These are phyloP conservation scores for Effrenium voratum DNA, from an alignment of 73 alveolate species.

Conservation along the genomic window DNA sequence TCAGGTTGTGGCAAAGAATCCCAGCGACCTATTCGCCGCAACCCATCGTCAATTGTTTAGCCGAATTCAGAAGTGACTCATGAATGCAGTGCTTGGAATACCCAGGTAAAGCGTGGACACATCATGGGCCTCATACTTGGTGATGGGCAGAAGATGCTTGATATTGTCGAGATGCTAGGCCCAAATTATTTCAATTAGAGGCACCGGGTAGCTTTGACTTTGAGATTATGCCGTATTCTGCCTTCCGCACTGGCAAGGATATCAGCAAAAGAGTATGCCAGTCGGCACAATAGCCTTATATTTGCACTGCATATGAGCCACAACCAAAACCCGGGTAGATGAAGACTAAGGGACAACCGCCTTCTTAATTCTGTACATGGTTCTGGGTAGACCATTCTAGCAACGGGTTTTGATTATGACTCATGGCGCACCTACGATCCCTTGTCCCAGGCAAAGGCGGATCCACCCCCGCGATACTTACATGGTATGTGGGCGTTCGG, in stretches of 20 bases:
- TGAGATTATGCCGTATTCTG: background rate
- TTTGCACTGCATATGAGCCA: background rate
- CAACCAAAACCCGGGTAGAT: too few relatives aligned
- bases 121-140: constrained; percentile 51
- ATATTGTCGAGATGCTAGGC: constrained; percentile 41
- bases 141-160: constrained; percentile 52
- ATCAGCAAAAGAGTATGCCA: constrained; percentile 3
- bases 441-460: constrained; percentile 48
- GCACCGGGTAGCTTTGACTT: background rate
- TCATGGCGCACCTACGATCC: too few relatives aligned
- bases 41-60: background rate
- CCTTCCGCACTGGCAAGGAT: background rate
- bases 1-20: constrained; percentile 62
- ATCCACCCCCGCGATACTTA: constrained; percentile 58
- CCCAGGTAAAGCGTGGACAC: constrained; percentile 60
- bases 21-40: constrained; percentile 62
- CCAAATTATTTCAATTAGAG: background rate
- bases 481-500: constrained; percentile 94
- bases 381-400: too few relatives aligned
- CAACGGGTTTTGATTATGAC: too few relatives aligned
- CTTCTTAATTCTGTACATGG: too few relatives aligned
- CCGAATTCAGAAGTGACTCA: background rate
- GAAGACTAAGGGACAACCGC: too few relatives aligned
- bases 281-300: background rate
- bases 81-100: background rate